These are phyloP conservation scores for Chalaropsis ovoidea DNA, from an alignment of 2,329 filamentous ascomycete genomes.

Conservation along the genomic window DNA sequence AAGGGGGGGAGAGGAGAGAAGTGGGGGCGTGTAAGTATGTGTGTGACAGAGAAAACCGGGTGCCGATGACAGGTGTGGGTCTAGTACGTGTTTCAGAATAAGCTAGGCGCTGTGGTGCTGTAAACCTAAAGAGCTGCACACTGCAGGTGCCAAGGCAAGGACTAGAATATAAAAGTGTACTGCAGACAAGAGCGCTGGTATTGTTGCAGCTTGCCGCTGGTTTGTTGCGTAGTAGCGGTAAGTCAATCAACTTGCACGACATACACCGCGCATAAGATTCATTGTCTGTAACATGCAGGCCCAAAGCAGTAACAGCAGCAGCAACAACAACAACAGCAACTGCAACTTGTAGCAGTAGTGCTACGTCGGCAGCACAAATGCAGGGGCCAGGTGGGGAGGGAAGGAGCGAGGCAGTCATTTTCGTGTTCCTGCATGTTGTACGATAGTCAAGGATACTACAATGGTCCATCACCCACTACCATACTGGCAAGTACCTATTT, in stretches of 20 bases:
- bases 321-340: too few species aligned
- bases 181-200: too few species aligned
- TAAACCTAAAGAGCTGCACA: conserved; percentile 1
- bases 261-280: too few species aligned
- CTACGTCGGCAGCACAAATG: background rate
- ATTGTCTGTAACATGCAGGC: too few species aligned
- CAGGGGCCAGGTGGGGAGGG: background rate
- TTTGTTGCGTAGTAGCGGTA: too few species aligned
- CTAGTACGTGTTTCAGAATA: conserved; percentile 8
- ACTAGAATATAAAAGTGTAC: background rate
- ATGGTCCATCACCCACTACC: too few species aligned
- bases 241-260: too few species aligned
- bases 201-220: too few species aligned
- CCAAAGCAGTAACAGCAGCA: too few species aligned
- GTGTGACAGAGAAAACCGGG: conserved; percentile 6
- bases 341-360: too few species aligned
- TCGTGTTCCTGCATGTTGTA: conserved; percentile 8
- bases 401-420: background rate
- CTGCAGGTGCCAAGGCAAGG: background rate
- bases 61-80: conserved; percentile 6
- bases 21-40: background rate
- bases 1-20: background rate
- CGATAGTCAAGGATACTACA: too few species aligned
- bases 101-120: conserved; percentile 5
- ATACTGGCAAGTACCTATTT: too few species aligned